Conservation (phyloP, 164 flowering plant genomes). For the Vitis labrusca region DNA sequence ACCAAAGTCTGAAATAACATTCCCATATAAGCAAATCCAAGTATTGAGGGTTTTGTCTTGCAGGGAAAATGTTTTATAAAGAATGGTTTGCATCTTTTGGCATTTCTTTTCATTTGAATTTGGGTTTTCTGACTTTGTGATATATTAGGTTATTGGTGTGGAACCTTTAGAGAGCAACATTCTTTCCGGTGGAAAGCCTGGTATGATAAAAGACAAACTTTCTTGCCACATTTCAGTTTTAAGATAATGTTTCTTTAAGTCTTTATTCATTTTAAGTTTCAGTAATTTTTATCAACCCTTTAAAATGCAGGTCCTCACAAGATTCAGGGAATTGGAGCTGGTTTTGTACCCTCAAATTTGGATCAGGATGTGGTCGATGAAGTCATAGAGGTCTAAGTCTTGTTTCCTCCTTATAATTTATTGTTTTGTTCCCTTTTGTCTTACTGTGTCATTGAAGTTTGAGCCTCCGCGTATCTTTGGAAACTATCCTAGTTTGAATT, state of each 20-base stretch:
- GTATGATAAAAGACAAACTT: conserved; percentile 34
- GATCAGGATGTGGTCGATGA: conserved; percentile 77
- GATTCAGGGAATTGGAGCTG: conserved; percentile 98
- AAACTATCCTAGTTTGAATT: too few species aligned
- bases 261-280: neutral
- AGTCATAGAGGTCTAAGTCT: conserved; percentile 60
- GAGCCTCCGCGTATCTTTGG: too few species aligned
- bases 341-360: conserved; percentile 88
- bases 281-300: conserved; percentile 4
- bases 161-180: conserved; percentile 93
- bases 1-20: neutral
- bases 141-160: conserved; percentile 81
- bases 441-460: neutral
- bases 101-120: neutral
- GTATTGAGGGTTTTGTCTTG: neutral
- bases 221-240: neutral
- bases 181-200: conserved; percentile 93
- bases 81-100: neutral
- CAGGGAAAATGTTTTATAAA: neutral
- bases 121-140: neutral
- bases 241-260: neutral
- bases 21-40: neutral
- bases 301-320: conserved; percentile 87
- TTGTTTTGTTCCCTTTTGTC: neutral
- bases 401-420: conserved; percentile 1